Conservation (phyloP, 2,329 filamentous ascomycete species). For the Trichophyton mentagrophytes region DNA sequence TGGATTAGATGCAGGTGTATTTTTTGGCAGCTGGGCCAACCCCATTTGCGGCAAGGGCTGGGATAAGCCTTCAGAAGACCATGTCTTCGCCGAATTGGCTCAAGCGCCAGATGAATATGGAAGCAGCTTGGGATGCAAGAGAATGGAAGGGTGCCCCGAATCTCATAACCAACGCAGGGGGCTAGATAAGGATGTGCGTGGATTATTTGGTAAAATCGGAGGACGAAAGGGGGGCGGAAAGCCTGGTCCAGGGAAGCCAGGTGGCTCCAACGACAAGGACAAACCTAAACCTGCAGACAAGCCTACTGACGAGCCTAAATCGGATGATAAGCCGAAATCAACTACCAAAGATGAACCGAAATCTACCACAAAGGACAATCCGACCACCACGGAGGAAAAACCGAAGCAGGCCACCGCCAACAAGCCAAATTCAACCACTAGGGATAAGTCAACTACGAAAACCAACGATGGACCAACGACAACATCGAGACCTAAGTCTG, state of each 20-base stretch:
- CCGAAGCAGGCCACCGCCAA: neutral
- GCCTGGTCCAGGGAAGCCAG: neutral
- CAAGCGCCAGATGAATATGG: neutral
- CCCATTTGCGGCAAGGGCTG: neutral
- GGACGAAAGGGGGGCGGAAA: neutral
- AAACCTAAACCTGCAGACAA: neutral
- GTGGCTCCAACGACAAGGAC: neutral
- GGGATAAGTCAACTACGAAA: neutral
- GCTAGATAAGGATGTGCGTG: no score
- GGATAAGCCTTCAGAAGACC: neutral
- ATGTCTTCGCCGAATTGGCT: neutral
- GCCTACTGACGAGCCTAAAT: neutral
- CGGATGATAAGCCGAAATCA: neutral
- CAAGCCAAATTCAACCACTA: neutral
- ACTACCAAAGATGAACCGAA: neutral
- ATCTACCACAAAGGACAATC: neutral
- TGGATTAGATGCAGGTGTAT: neutral
- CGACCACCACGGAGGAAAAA: neutral
- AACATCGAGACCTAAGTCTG: neutral
- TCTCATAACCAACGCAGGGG: neutral
- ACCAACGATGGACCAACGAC: neutral
- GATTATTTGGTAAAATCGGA: neutral
- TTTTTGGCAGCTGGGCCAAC: neutral
- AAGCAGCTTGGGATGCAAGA: neutral
- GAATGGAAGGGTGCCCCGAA: neutral